Percentiles rank a stretch among this genome's conserved stretches.
phyloP scores from a whole-genome alignment of 441 rosid genomes.

The Omphalea diandra region DNA sequence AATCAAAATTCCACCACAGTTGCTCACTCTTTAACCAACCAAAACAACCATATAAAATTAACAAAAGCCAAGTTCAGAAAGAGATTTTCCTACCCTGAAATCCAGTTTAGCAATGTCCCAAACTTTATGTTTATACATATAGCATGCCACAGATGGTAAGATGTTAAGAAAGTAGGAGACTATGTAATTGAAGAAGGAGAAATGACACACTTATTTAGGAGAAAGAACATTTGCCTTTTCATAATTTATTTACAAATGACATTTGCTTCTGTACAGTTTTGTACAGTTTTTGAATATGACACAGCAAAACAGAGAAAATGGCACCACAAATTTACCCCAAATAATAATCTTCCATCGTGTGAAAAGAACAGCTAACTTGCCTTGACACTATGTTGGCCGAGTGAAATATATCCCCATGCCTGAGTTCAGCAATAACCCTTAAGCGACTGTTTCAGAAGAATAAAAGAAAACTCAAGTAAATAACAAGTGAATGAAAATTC shows the following conservation, averaged over 20 bases:
- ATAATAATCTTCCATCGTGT: slow-evolving; percentile 4
- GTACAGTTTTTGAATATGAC: neutral
- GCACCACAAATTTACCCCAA: slow-evolving; percentile 5
- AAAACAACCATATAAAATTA: neutral
- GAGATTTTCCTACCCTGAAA: neutral
- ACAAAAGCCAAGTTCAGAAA: neutral
- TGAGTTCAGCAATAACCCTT: slow-evolving; percentile 93
- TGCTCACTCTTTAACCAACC: neutral
- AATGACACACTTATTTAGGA: neutral
- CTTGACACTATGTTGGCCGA: slow-evolving; percentile 98
- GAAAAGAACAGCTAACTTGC: slow-evolving; percentile 35
- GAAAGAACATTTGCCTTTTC: neutral
- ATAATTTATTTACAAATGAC: neutral
- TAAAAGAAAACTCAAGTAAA: slow-evolving; percentile 17
- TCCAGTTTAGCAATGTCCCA: neutral
- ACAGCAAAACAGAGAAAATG: neutral
- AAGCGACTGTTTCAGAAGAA: slow-evolving; percentile 58
- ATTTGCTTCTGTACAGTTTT: neutral
- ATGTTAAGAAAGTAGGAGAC: neutral
- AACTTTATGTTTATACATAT: neutral
- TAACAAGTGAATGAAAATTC: slow-evolving; percentile 6
- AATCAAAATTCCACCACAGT: too few species aligned
- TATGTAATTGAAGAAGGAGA: neutral
- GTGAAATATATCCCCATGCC: slow-evolving; percentile 97
- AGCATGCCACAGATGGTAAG: neutral